These are phyloP conservation scores for Uncinocarpus reesii DNA, from an alignment of 2,329 filamentous ascomycete genomes.

Conservation along the genomic window DNA sequence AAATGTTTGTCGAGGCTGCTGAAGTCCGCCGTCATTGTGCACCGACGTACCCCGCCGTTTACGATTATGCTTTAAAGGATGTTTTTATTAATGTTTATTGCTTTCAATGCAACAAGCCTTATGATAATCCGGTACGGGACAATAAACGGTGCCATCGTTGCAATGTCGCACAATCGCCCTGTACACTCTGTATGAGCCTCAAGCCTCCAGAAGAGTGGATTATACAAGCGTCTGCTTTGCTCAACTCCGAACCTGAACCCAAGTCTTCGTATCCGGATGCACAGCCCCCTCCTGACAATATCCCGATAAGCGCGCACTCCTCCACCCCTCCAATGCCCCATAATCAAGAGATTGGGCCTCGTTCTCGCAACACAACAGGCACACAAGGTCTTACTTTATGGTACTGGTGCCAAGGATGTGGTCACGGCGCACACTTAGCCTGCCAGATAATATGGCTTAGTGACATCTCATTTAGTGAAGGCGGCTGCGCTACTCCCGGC, in stretches of 20 bases:
- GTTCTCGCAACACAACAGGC: slow-evolving; percentile 17
- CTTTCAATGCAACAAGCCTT: slow-evolving; percentile 47
- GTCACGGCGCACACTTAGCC: slow-evolving; percentile 49
- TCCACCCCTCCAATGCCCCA: not conserved
- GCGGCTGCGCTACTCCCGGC: slow-evolving; percentile 48
- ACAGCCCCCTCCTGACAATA: slow-evolving; percentile 3
- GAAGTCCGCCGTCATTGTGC: slow-evolving; percentile 48
- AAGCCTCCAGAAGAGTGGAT: slow-evolving; percentile 35
- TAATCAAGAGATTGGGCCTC: not conserved
- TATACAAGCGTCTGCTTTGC: slow-evolving; percentile 19
- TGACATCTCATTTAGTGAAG: slow-evolving; percentile 40
- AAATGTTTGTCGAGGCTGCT: slow-evolving; percentile 42
- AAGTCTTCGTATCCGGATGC: not conserved
- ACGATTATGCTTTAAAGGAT: slow-evolving; percentile 47
- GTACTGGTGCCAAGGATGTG: slow-evolving; percentile 51
- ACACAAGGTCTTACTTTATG: slow-evolving; percentile 37
- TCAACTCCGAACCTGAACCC: not conserved
- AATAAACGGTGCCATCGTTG: slow-evolving; percentile 46
- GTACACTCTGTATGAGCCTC: slow-evolving; percentile 34
- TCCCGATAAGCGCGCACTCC: not conserved
- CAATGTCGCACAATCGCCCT: slow-evolving; percentile 31
- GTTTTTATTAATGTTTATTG: slow-evolving; percentile 47
- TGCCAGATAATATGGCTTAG: slow-evolving; percentile 50
- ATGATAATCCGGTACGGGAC: slow-evolving; percentile 41
- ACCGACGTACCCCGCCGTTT: slow-evolving; percentile 46